phyloP scores from a whole-genome alignment of 169 alveolate species.

The Eimeria maxima region DNA sequence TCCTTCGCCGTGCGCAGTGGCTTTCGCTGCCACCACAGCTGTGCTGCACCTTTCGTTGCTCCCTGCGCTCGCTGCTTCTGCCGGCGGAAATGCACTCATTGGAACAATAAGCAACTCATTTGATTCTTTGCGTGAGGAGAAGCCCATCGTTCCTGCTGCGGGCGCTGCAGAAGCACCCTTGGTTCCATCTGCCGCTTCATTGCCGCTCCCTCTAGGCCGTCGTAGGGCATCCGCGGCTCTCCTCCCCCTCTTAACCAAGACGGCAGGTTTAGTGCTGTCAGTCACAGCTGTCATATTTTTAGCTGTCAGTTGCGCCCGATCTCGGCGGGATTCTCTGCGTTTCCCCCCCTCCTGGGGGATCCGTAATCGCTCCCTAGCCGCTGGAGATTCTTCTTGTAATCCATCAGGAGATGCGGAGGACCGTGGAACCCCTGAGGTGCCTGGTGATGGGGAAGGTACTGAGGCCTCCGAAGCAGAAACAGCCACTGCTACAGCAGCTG shows the following conservation, averaged over 20 bases:
- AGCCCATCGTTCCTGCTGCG: neutral
- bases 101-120: neutral
- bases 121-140: neutral
- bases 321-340: neutral
- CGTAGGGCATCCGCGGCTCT: neutral
- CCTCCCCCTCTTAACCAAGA: neutral
- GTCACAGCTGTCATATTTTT: neutral
- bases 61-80: neutral
- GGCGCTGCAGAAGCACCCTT: neutral
- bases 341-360: neutral
- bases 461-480: neutral
- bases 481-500: neutral
- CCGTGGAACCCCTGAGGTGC: neutral
- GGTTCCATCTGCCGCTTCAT: neutral
- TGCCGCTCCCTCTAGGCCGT: neutral
- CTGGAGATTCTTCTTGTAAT: neutral
- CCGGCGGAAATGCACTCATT: neutral
- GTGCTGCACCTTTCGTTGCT: neutral
- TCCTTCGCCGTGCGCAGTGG: neutral
- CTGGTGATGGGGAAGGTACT: neutral
- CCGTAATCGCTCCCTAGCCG: neutral
- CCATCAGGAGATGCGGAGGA: neutral
- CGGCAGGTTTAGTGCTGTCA: neutral
- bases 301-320: neutral
- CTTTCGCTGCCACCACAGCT: neutral